Evolutionary conservation across 1,284 basidiomycete genomes (phyloP), one percentile per base, ranked within the genome.

Genomic region (Stygiomarasmius scandens): DNA sequence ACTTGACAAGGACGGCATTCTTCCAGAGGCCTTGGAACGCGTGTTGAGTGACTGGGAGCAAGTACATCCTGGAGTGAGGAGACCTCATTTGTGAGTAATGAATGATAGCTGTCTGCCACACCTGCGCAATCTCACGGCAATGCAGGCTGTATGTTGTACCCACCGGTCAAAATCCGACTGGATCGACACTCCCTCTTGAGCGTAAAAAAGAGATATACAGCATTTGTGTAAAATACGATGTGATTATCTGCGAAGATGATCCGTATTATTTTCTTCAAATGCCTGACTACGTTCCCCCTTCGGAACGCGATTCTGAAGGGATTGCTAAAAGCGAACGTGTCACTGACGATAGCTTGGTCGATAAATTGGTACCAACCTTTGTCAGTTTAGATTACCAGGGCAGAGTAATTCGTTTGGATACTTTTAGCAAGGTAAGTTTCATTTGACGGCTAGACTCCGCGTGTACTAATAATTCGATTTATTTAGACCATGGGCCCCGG

Each of bases 1-100:
- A 58, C 84, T 84, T 74, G 85, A 86, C 64, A 76, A 74, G n/a
- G 71, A 77, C 55, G 84, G 84, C 4, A 71, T 86, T 52, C 66
- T 80, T 4, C 78, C 82, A 0, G 74, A 74, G 3, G 77, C 79
- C 52, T 70, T 86, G 58, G 81, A 84, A n/a, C 64, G 72, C 2
- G 63, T 81, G 0, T 69, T 86, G 2, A 69, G 65, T 2, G 72
- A 69, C 16, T 86, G 84, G 84, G 74, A 85, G 2, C 10, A 19
- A 9, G 43, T 20, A 10, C 45, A 54, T 49, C 38, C 45, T 12
- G 46, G 55, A 9, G 23, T 25, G 36, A 60, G 49, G 41, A 60
- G 47, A 20, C 58, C 55, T 75, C 77, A 46, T 66, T 68, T 34
- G 73, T 32, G 29, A 5, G 29, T 32, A n/a, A n/a, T n/a, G 29